These are phyloP conservation scores for Colletotrichum euphorbiae DNA, from an alignment of 2,329 filamentous ascomycete species.

Conservation along the genomic window DNA sequence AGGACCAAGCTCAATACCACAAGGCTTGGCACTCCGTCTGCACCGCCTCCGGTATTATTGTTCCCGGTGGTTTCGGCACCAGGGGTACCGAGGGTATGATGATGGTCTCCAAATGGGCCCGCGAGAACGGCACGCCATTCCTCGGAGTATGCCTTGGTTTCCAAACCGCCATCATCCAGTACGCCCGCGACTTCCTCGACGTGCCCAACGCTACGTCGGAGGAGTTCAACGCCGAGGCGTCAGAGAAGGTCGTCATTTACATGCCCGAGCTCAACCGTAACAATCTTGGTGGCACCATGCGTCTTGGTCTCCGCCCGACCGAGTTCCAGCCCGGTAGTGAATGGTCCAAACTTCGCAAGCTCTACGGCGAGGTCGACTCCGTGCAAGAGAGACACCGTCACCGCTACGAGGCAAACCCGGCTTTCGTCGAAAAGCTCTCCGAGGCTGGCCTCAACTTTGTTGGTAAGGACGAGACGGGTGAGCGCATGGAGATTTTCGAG, in stretches of 20 bases:
- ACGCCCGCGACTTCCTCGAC: constrained; percentile 79
- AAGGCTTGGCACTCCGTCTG: constrained; percentile 86
- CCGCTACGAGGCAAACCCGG: constrained; percentile 90
- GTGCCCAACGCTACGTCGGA: constrained; percentile 68
- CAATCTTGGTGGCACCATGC: constrained; percentile 89
- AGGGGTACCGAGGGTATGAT: constrained; percentile 94
- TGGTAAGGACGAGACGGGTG: constrained; percentile 81
- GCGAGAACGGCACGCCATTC: constrained; percentile 83
- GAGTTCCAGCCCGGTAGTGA: constrained; percentile 81
- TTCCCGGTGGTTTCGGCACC: constrained; percentile 83
- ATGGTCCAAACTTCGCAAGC: constrained; percentile 80
- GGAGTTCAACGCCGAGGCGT: constrained; percentile 66
- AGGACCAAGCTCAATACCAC: constrained; percentile 79
- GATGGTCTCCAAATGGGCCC: constrained; percentile 84
- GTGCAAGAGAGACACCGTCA: constrained; percentile 85
- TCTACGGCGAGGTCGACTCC: constrained; percentile 72
- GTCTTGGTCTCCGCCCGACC: constrained; percentile 79
- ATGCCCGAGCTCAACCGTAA: constrained; percentile 89
- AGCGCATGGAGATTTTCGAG: constrained; percentile 87
- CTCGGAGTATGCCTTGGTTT: constrained; percentile 91
- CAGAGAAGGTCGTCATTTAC: constrained; percentile 81
- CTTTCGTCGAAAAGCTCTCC: constrained; percentile 76
- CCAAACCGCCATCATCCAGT: constrained; percentile 93
- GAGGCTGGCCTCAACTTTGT: constrained; percentile 78
- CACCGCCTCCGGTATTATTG: constrained; percentile 74